Conservation (phyloP, 306 rosid species). For the Notholithocarpus densiflorus region DNA sequence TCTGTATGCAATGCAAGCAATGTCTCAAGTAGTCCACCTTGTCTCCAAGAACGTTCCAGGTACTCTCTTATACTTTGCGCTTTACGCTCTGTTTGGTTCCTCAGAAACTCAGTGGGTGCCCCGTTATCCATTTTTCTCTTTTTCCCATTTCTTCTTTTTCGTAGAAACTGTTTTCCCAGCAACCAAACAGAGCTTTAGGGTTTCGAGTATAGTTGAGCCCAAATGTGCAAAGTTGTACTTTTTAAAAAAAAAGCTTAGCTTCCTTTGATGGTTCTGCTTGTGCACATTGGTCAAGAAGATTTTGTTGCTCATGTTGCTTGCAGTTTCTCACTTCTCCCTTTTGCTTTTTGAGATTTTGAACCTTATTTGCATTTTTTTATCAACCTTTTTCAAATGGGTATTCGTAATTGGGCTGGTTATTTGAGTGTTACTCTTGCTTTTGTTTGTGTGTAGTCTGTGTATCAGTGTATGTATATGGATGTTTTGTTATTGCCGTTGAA, state of each 20-base stretch:
- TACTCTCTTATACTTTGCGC: constrained; percentile 3
- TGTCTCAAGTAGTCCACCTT: constrained; percentile 55
- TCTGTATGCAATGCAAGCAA: constrained; percentile 11
- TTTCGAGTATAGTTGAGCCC: constrained; percentile 2
- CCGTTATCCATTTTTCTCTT: neutral
- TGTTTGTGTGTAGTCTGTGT: neutral
- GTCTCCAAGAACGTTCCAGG: constrained; percentile 41
- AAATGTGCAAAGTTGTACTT: neutral
- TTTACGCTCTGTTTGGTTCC: constrained; percentile 11
- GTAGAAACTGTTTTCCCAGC: neutral
- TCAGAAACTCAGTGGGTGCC: neutral
- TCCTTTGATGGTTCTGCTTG: too few species aligned
- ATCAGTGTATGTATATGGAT: neutral
- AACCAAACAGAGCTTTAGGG: constrained; percentile 6
- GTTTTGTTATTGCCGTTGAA: neutral
- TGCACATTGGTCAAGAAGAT: too few species aligned
- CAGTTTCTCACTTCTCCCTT: too few species aligned
- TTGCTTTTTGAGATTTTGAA: neutral
- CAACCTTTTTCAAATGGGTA: neutral
- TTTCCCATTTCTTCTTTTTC: neutral
- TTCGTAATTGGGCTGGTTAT: neutral
- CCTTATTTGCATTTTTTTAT: too few species aligned
- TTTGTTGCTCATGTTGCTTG: too few species aligned
- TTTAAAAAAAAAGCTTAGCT: too few species aligned
- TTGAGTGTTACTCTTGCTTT: neutral